These are phyloP conservation scores for Taxillus chinensis DNA, from an alignment of 164 flowering plant genomes.

Conservation along the genomic window DNA sequence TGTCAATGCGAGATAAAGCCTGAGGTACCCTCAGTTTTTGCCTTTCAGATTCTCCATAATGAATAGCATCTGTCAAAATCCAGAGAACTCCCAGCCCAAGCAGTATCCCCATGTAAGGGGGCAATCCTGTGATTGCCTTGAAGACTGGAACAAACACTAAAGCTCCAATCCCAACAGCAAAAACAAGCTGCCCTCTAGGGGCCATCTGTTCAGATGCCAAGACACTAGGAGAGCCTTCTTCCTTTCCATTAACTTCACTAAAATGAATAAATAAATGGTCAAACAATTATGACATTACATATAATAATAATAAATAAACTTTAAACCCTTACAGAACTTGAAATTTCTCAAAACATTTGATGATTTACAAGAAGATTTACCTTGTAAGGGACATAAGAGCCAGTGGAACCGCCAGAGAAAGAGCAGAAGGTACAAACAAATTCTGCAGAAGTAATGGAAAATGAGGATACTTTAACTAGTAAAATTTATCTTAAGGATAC, in stretches of 20 bases:
- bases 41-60: constrained; percentile 89
- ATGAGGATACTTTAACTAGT: too few relatives aligned
- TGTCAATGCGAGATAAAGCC: constrained; percentile 93
- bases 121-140: constrained; percentile 87
- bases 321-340: neutral
- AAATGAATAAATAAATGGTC: constrained; percentile 11
- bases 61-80: constrained; percentile 96
- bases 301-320: neutral
- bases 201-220: constrained; percentile 96
- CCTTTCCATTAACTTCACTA: constrained; percentile 91
- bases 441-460: constrained; percentile 36
- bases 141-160: constrained; percentile 91
- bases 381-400: constrained; percentile 93
- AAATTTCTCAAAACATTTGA: neutral
- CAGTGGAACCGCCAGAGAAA: constrained; percentile 88
- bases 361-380: constrained; percentile 27
- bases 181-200: constrained; percentile 91
- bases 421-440: constrained; percentile 60
- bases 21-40: constrained; percentile 87
- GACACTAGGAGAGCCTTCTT: constrained; percentile 47
- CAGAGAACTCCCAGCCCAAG: constrained; percentile 96
- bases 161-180: constrained; percentile 85
- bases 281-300: neutral
- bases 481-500: too few relatives aligned
- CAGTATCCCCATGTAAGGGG: constrained; percentile 93